phyloP scores from a whole-genome alignment of 2,329 filamentous ascomycete genomes.

The Botrytis medusae region DNA sequence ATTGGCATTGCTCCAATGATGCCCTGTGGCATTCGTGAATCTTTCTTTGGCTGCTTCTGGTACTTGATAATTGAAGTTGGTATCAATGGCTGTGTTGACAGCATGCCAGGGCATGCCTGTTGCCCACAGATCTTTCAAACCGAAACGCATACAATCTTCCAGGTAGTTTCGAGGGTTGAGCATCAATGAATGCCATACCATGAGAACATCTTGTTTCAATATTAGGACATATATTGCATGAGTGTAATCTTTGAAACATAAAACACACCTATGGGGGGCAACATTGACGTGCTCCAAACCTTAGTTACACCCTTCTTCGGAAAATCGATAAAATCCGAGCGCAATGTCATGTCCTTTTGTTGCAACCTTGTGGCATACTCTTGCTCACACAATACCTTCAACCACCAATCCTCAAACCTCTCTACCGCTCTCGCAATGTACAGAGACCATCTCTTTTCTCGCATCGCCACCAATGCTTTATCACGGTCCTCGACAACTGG shows the following conservation, averaged over 20 bases:
- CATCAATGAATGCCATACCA: slow-evolving; percentile 80
- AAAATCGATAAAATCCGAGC: slow-evolving; percentile 20
- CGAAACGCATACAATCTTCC: slow-evolving; percentile 67
- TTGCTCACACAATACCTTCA: slow-evolving; percentile 34
- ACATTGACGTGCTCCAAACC: slow-evolving; percentile 39
- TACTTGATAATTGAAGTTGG: slow-evolving; percentile 56
- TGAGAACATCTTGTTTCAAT: slow-evolving; percentile 60
- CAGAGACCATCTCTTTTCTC: slow-evolving; percentile 72
- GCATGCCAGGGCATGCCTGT: slow-evolving; percentile 65
- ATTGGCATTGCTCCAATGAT: slow-evolving; percentile 59
- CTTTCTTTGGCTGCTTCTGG: slow-evolving; percentile 44
- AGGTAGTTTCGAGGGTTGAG: slow-evolving; percentile 73
- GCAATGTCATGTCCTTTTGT: slow-evolving; percentile 28
- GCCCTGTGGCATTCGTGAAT: slow-evolving; percentile 52
- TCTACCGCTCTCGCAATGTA: slow-evolving; percentile 67
- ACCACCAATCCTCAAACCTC: slow-evolving; percentile 67
- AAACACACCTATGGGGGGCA: slow-evolving; percentile 57
- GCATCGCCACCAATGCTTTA: slow-evolving; percentile 51
- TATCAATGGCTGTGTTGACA: slow-evolving; percentile 58
- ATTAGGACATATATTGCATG: not conserved
- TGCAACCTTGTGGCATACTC: slow-evolving; percentile 31
- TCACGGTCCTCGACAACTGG: slow-evolving; percentile 38
- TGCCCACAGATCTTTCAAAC: slow-evolving; percentile 56
- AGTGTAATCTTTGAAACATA: not conserved
- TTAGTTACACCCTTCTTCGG: slow-evolving; percentile 18